Conservation (phyloP, 2,329 filamentous ascomycete species). For the Plectosphaerella cucumerina region DNA sequence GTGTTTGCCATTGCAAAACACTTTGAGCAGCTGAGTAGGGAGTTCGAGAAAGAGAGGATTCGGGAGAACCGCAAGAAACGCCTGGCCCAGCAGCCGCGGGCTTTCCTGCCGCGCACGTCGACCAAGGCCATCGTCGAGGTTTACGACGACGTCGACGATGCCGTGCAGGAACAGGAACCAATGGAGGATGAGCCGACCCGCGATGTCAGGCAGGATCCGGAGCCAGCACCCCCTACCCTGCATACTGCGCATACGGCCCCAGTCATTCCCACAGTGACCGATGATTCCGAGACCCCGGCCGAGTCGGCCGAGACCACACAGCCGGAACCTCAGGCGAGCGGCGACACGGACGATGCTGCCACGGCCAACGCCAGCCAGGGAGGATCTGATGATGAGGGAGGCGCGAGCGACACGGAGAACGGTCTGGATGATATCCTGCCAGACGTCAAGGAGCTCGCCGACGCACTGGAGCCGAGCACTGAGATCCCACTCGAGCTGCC, state of each 20-base stretch:
- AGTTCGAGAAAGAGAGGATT: conserved; percentile 92
- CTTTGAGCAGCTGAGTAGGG: conserved; percentile 92
- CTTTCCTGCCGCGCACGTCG: conserved; percentile 78
- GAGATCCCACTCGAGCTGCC: conserved; percentile 71
- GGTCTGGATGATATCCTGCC: conserved; percentile 65
- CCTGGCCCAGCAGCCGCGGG: conserved; percentile 73
- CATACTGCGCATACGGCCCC: conserved; percentile 17
- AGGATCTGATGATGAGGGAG: conserved; percentile 66
- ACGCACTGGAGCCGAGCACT: conserved; percentile 55
- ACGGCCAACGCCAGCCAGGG: conserved; percentile 48
- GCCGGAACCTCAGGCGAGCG: conserved; percentile 15
- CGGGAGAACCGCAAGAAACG: conserved; percentile 73
- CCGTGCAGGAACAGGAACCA: conserved; percentile 74
- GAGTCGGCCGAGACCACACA: conserved; percentile 15
- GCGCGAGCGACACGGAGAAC: conserved; percentile 68
- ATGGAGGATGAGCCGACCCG: conserved; percentile 41
- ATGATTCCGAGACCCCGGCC: conserved; percentile 11
- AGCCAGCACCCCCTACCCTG: conserved; percentile 8
- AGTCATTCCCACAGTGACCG: background rate
- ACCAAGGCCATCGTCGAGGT: conserved; percentile 97
- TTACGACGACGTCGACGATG: conserved; percentile 89
- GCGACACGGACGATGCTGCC: conserved; percentile 27
- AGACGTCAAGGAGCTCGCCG: conserved; percentile 58
- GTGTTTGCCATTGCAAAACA: conserved; percentile 92
- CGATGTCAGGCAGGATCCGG: background rate